Evolutionary conservation across 768 basidiomycete genomes (phyloP).

Genomic region (Suillus cothurnatus): DNA sequence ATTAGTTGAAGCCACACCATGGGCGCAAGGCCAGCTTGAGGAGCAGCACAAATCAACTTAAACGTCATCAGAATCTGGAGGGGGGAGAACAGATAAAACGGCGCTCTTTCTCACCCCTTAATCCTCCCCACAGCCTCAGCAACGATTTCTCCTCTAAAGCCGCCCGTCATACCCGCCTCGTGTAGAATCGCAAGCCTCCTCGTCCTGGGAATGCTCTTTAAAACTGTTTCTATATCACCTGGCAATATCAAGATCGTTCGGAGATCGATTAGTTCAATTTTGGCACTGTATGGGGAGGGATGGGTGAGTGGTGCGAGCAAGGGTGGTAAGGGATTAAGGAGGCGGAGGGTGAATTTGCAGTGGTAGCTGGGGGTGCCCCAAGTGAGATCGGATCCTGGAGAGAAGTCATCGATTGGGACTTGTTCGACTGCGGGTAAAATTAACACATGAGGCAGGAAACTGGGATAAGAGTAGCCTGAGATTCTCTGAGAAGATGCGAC

Average conservation of each 20-base stretch:
- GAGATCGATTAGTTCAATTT: conserved; percentile 88
- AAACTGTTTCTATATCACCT: conserved; percentile 81
- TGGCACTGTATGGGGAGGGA: conserved; percentile 60
- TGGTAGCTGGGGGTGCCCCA: too few species aligned
- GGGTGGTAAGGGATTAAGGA: conserved; percentile 34
- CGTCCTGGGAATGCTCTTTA: conserved; percentile 83
- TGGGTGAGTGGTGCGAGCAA: conserved; percentile 68
- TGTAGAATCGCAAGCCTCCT: conserved; percentile 88
- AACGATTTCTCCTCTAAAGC: conserved; percentile 90
- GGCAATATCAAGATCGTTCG: conserved; percentile 86
- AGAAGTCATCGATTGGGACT: too few species aligned
- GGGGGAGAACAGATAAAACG: background rate
- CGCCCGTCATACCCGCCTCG: conserved; percentile 86
- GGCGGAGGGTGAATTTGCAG: too few species aligned
- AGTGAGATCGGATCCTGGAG: too few species aligned
- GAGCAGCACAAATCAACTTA: conserved; percentile 36
- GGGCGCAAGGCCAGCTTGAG: too few species aligned
- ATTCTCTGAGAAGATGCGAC: too few species aligned
- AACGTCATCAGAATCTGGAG: conserved; percentile 5
- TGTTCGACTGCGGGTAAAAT: too few species aligned
- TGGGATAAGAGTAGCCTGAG: too few species aligned
- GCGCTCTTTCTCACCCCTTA: conserved; percentile 91
- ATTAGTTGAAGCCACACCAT: background rate
- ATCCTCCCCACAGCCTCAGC: conserved; percentile 86
- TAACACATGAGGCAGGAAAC: too few species aligned